These are phyloP conservation scores for Zygoascus hellenicus DNA, from an alignment of 1,139 yeast species.

Conservation along the genomic window DNA sequence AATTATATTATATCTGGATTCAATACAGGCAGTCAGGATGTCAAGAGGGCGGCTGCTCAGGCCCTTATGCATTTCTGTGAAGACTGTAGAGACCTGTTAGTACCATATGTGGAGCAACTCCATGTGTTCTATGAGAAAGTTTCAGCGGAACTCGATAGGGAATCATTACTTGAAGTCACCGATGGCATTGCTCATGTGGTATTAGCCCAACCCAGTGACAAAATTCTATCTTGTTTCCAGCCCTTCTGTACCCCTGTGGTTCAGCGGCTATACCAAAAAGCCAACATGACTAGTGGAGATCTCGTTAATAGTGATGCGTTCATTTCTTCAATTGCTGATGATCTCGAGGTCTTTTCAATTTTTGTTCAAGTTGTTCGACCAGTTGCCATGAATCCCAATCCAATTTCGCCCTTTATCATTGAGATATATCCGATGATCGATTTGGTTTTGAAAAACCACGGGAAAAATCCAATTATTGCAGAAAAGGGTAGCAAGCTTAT, in stretches of 20 bases:
- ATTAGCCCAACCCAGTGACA: constrained; percentile 46
- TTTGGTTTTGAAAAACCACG: constrained; percentile 47
- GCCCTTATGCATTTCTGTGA: constrained; percentile 93
- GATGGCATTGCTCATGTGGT: constrained; percentile 90
- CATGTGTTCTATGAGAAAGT: constrained; percentile 69
- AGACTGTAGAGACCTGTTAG: constrained; percentile 70
- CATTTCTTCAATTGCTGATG: constrained; percentile 58
- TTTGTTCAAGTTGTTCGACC: constrained; percentile 51
- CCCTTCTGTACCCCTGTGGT: constrained; percentile 69
- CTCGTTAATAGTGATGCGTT: constrained; percentile 32
- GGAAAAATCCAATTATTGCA: constrained; percentile 50
- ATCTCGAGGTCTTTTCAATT: constrained; percentile 68
- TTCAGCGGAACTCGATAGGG: constrained; percentile 49
- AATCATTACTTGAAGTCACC: constrained; percentile 71
- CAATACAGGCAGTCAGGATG: constrained; percentile 44
- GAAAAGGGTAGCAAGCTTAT: constrained; percentile 71
- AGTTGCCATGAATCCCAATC: constrained; percentile 35
- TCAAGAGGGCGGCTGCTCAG: constrained; percentile 81
- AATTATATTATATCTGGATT: constrained; percentile 82
- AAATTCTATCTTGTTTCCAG: constrained; percentile 42
- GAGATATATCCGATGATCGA: constrained; percentile 58
- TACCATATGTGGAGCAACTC: constrained; percentile 68
- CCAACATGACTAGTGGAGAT: constrained; percentile 21
- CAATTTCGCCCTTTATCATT: constrained; percentile 53
- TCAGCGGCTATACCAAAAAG: constrained; percentile 37